These are phyloP conservation scores for Podila epigama DNA, from an alignment of 192 early-diverging fungal genomes.

Conservation along the genomic window DNA sequence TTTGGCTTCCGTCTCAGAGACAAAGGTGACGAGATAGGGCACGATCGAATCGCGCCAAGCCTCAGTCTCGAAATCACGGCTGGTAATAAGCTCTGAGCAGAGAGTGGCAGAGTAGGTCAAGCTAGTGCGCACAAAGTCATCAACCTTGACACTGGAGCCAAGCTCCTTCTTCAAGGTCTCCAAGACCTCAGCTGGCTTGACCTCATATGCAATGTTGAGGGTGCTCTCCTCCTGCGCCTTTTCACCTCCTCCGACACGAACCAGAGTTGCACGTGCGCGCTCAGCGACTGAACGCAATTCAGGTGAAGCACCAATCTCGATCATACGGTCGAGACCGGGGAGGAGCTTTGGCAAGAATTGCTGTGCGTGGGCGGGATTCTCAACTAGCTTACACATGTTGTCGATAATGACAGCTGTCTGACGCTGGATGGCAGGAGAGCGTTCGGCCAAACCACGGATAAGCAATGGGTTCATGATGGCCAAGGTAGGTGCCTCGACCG, in stretches of 20 bases:
- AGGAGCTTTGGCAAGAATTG: constrained; percentile 79
- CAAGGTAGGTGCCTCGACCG: constrained; percentile 73
- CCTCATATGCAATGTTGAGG: constrained; percentile 54
- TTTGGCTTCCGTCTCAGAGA: constrained; percentile 58
- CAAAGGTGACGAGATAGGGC: constrained; percentile 64
- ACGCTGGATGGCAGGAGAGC: constrained; percentile 71
- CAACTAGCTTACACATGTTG: constrained; percentile 89
- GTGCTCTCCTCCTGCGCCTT: constrained; percentile 38
- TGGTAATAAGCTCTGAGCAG: constrained; percentile 59
- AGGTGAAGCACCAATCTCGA: constrained; percentile 76
- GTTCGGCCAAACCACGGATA: constrained; percentile 68
- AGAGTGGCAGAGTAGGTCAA: constrained; percentile 63
- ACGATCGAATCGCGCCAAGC: constrained; percentile 67
- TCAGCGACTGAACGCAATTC: constrained; percentile 74
- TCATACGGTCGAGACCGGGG: constrained; percentile 74
- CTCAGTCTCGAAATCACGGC: constrained; percentile 62
- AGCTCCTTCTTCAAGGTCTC: constrained; percentile 58
- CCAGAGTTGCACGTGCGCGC: constrained; percentile 68
- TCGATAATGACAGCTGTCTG: constrained; percentile 80
- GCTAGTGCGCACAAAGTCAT: constrained; percentile 47
- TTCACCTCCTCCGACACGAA: constrained; percentile 61
- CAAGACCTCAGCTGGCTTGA: constrained; percentile 46
- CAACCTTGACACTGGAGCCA: constrained; percentile 52
- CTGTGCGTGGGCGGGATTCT: constrained; percentile 76
- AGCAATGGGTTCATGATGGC: constrained; percentile 80